phyloP scores from a whole-genome alignment of 2,329 filamentous ascomycete species.

The Colletotrichum liriopes region DNA sequence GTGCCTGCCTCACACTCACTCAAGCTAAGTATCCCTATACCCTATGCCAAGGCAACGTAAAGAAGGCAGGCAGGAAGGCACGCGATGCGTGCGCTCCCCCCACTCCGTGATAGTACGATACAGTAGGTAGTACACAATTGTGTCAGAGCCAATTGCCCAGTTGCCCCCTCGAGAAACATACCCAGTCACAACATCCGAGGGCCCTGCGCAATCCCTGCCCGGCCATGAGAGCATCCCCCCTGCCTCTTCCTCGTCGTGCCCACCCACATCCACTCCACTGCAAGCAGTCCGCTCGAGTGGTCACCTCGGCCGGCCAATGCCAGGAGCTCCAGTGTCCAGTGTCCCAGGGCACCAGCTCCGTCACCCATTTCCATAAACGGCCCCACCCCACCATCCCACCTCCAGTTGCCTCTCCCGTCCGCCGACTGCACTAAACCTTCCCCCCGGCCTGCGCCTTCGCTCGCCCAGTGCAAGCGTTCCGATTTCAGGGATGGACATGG shows the following conservation, averaged over 20 bases:
- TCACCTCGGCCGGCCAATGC: background rate
- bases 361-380: constrained; percentile 1
- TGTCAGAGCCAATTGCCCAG: constrained; percentile 11
- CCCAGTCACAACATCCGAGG: constrained; percentile 37
- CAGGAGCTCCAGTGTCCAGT: background rate
- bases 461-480: background rate
- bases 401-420: constrained; percentile 37
- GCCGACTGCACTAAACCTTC: constrained; percentile 2
- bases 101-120: background rate
- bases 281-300: constrained; percentile 15
- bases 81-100: background rate
- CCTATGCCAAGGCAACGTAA: background rate
- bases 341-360: background rate
- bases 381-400: constrained; percentile 27
- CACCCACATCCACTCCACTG: constrained; percentile 39
- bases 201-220: constrained; percentile 34
- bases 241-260: constrained; percentile 15
- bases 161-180: constrained; percentile 37
- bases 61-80: background rate
- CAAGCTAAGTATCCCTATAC: no score
- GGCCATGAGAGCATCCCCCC: constrained; percentile 36
- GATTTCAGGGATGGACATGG: constrained; percentile 17
- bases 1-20: no score
- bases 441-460: constrained; percentile 18
- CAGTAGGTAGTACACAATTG: background rate